These are phyloP conservation scores for Kodamaea derodonti DNA, from an alignment of 1,139 yeast genomes.

Conservation along the genomic window DNA sequence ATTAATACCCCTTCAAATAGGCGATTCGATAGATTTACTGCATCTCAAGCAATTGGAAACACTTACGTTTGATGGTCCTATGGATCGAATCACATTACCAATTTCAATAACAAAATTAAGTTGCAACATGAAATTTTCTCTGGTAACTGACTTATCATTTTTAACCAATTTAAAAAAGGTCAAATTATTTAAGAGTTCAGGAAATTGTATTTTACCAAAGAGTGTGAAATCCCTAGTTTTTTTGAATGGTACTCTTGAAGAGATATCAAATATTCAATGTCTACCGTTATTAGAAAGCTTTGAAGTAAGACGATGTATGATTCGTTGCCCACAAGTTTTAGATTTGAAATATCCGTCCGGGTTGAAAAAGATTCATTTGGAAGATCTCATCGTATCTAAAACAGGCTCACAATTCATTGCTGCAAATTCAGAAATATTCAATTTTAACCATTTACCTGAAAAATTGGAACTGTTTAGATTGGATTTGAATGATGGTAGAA, in stretches of 20 bases:
- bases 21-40: neutral
- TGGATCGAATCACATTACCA: neutral
- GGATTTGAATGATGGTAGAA: neutral
- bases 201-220: neutral
- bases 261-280: neutral
- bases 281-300: neutral
- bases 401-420: neutral
- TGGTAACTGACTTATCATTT: neutral
- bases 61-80: neutral
- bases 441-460: neutral
- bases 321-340: neutral
- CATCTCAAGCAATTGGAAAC: neutral
- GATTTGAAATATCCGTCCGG: neutral
- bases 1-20: neutral
- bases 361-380: neutral
- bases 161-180: neutral
- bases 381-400: neutral
- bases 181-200: neutral
- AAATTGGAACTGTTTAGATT: neutral
- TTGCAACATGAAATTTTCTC: neutral
- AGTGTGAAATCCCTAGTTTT: neutral
- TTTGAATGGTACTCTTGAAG: neutral
- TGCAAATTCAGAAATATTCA: neutral
- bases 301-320: neutral
- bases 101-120: neutral